Percentiles rank a stretch among this genome's conserved stretches.
phyloP scores from a whole-genome alignment of 495 filamentous ascomycete species.

The Emericellopsis terricola region DNA sequence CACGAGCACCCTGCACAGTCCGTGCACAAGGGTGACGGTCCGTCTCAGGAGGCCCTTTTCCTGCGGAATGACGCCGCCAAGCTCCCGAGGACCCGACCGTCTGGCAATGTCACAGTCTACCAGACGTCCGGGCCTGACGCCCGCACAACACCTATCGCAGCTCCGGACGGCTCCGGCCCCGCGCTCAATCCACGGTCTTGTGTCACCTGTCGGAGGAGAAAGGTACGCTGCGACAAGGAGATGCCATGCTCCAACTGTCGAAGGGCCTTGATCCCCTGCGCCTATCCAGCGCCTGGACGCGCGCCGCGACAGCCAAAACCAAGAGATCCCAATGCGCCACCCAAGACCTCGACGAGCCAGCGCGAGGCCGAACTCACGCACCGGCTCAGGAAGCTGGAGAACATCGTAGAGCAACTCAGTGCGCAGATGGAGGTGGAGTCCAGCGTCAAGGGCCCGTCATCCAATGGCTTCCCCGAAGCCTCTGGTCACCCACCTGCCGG shows the following conservation, averaged over 20 bases:
- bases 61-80: too few relatives aligned
- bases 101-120: slow-evolving; percentile 1
- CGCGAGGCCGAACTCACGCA: slow-evolving; percentile 64
- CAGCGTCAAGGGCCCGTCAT: not conserved
- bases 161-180: slow-evolving; percentile 18
- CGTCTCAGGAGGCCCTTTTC: too few relatives aligned
- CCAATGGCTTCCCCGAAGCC: not conserved
- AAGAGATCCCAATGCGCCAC: slow-evolving; percentile 33
- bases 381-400: slow-evolving; percentile 59
- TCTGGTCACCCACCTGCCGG: not conserved
- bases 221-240: slow-evolving; percentile 77
- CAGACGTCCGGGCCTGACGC: slow-evolving; percentile 1
- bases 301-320: slow-evolving; percentile 53
- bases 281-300: slow-evolving; percentile 68
- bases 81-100: not conserved
- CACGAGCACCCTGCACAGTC: too few relatives aligned
- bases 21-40: too few relatives aligned
- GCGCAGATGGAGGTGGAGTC: slow-evolving; percentile 31
- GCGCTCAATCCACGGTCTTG: slow-evolving; percentile 54
- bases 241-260: slow-evolving; percentile 72
- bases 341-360: slow-evolving; percentile 31
- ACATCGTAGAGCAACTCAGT: slow-evolving; percentile 47
- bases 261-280: slow-evolving; percentile 59
- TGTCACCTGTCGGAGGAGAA: slow-evolving; percentile 66
- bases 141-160: not conserved